phyloP scores from a whole-genome alignment of 1,284 basidiomycete species.

The Ganoderma boninense region DNA sequence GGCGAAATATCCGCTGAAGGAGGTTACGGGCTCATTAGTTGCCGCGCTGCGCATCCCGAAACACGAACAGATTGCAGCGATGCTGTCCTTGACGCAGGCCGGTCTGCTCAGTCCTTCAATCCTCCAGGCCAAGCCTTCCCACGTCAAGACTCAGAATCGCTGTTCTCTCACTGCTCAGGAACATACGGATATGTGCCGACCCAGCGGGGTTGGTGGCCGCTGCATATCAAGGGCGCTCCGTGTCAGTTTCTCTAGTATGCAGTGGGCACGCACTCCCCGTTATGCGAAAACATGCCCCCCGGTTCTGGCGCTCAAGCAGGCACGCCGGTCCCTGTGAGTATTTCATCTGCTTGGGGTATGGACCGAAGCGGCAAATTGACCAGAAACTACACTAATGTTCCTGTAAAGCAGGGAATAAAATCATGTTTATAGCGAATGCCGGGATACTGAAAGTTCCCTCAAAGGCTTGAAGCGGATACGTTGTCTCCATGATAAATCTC shows the following conservation, averaged over 20 bases:
- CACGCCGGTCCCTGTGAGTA: neutral
- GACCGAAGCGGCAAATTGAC: neutral
- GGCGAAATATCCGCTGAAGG: neutral
- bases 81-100: neutral
- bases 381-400: neutral
- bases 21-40: neutral
- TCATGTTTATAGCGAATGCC: neutral
- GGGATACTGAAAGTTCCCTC: neutral
- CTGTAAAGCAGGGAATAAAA: neutral
- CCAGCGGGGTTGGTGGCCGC: neutral
- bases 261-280: neutral
- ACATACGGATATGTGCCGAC: neutral
- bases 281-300: neutral
- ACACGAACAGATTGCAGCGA: neutral
- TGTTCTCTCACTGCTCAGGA: conserved; percentile 1
- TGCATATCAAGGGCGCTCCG: neutral
- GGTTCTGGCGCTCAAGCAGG: neutral
- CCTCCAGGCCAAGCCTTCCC: neutral
- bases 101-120: neutral
- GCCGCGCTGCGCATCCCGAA: neutral
- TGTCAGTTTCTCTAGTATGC: neutral
- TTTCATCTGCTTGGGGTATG: neutral
- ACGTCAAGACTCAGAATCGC: neutral
- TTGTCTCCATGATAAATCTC: neutral
- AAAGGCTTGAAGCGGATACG: neutral